These are phyloP conservation scores for Astrothelium subdiscretum DNA, from an alignment of 495 filamentous ascomycete genomes.

Conservation along the genomic window DNA sequence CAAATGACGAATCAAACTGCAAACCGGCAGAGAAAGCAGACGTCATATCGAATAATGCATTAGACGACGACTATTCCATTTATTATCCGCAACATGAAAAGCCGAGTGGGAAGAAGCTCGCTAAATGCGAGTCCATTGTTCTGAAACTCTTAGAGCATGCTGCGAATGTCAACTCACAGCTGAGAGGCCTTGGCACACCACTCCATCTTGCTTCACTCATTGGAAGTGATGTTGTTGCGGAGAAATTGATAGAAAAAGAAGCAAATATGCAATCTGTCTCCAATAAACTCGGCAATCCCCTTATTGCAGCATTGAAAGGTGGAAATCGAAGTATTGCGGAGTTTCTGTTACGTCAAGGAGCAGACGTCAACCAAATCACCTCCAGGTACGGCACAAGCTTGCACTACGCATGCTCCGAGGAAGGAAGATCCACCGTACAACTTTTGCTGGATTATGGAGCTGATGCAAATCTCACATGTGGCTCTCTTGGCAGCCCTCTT, in stretches of 20 bases:
- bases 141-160: background rate
- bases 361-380: background rate
- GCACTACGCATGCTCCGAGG: background rate
- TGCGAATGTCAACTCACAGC: background rate
- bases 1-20: no score
- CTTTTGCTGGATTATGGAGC: constrained; percentile 5
- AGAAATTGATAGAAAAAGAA: background rate
- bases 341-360: background rate
- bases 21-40: no score
- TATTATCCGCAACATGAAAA: background rate
- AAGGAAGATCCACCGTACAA: background rate
- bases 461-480: constrained; percentile 5
- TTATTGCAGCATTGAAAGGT: background rate
- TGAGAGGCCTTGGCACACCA: background rate
- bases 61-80: no score
- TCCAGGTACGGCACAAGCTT: background rate
- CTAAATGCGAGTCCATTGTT: background rate
- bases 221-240: background rate
- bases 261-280: background rate
- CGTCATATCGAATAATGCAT: no score
- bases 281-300: background rate
- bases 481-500: no score
- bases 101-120: background rate
- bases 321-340: background rate
- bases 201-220: background rate